Conservation (phyloP, 768 basidiomycete genomes). For the Sutorius australiensis region DNA sequence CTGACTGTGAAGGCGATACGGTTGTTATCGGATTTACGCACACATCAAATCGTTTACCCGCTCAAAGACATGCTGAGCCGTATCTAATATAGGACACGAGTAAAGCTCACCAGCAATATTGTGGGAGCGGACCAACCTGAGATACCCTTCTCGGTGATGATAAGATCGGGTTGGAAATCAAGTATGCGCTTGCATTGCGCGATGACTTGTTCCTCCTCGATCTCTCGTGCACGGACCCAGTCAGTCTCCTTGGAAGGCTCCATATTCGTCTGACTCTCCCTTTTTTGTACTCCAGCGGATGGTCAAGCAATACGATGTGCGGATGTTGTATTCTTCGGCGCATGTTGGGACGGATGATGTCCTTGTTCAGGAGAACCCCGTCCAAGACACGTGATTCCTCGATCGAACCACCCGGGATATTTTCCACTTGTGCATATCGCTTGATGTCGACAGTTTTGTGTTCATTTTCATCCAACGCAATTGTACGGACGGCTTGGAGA, state of each 20-base stretch:
- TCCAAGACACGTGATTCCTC: slow-evolving; percentile 83
- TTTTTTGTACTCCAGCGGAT: slow-evolving; percentile 98
- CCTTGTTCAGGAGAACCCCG: slow-evolving; percentile 98
- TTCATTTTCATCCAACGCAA: slow-evolving; percentile 71
- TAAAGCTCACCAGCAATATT: not conserved
- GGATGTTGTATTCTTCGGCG: slow-evolving; percentile 86
- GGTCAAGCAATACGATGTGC: slow-evolving; percentile 85
- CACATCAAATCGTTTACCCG: slow-evolving; percentile 90
- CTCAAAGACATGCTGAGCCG: slow-evolving; percentile 87
- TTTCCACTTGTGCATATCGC: slow-evolving; percentile 96
- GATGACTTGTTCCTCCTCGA: slow-evolving; percentile 98
- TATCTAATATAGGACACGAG: slow-evolving; percentile 48
- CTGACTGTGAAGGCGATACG: slow-evolving; percentile 94
- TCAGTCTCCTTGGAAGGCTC: slow-evolving; percentile 93
- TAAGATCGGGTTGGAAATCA: slow-evolving; percentile 91
- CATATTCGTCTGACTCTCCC: slow-evolving; percentile 97
- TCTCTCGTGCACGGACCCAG: slow-evolving; percentile 87
- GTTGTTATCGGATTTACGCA: slow-evolving; percentile 98
- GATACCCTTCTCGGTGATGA: slow-evolving; percentile 97
- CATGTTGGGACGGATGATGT: slow-evolving; percentile 98
- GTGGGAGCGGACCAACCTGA: slow-evolving; percentile 57
- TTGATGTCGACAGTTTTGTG: slow-evolving; percentile 95
- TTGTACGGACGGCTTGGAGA: slow-evolving; percentile 85
- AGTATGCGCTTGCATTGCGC: slow-evolving; percentile 76
- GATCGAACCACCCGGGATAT: slow-evolving; percentile 96